Conservation (phyloP, 2,329 filamentous ascomycete genomes). For the Colletotrichum higginsianum region DNA sequence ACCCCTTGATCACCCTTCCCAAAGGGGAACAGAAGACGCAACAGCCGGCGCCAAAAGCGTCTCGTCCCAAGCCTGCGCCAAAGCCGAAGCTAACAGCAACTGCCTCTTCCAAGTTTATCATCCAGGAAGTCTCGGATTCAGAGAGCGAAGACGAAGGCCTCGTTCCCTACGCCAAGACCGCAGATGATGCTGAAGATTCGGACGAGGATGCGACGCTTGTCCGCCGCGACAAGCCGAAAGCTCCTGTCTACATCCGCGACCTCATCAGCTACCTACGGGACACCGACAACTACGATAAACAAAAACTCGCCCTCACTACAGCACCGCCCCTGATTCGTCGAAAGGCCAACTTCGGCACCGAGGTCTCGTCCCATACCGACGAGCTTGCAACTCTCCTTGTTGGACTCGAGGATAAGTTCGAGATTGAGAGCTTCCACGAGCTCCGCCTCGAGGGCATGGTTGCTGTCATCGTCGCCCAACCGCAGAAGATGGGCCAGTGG, state of each 20-base stretch:
- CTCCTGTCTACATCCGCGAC: constrained; percentile 93
- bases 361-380: constrained; percentile 86
- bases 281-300: constrained; percentile 86
- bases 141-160: constrained; percentile 78
- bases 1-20: constrained; percentile 59
- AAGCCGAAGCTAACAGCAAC: constrained; percentile 49
- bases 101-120: constrained; percentile 63
- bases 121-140: constrained; percentile 76
- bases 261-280: constrained; percentile 85
- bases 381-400: constrained; percentile 84
- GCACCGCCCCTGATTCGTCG: constrained; percentile 87
- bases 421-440: constrained; percentile 83
- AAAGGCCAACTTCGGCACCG: constrained; percentile 89
- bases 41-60: constrained; percentile 26
- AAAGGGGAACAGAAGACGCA: constrained; percentile 41
- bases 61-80: constrained; percentile 42
- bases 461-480: constrained; percentile 82
- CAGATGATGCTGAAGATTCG: constrained; percentile 90
- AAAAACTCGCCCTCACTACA: constrained; percentile 83
- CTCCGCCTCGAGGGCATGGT: constrained; percentile 85
- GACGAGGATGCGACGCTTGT: constrained; percentile 94
- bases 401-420: constrained; percentile 87
- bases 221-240: constrained; percentile 83
- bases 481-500: constrained; percentile 85
- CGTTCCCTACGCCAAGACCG: constrained; percentile 85